Evolutionary conservation across 805 yeast species (phyloP).

Genomic region (Kuraishia hungarica): DNA sequence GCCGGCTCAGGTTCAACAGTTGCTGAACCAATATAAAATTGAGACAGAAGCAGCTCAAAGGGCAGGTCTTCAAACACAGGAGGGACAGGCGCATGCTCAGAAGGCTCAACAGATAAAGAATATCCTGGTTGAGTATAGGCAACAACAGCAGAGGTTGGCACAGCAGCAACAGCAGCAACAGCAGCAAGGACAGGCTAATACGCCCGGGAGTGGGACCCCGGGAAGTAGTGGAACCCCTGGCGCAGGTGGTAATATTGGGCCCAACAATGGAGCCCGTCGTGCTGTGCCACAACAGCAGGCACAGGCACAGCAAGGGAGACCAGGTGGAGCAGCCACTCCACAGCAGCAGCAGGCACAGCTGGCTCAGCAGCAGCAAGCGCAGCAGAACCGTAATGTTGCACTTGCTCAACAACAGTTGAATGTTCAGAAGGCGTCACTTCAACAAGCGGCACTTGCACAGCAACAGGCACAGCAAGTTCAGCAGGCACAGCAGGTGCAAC

Average conservation of each 20-base stretch:
- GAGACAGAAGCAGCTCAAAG: constrained; percentile 57
- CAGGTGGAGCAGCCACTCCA: too few relatives aligned
- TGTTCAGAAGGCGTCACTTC: background rate
- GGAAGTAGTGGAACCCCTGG: background rate
- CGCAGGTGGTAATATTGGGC: constrained; percentile 1
- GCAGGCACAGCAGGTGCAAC: constrained; percentile 6
- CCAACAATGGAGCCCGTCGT: background rate
- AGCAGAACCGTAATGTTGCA: background rate
- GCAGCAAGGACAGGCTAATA: constrained; percentile 6
- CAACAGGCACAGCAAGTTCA: constrained; percentile 9
- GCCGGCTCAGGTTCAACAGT: constrained; percentile 46
- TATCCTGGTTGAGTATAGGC: constrained; percentile 38
- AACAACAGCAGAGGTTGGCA: constrained; percentile 14
- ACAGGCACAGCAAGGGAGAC: constrained; percentile 12
- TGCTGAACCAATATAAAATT: constrained; percentile 48
- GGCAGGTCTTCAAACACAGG: constrained; percentile 50
- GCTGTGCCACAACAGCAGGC: background rate
- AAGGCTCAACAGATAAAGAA: constrained; percentile 59
- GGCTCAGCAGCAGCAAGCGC: constrained; percentile 2
- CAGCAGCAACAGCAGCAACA: constrained; percentile 13
- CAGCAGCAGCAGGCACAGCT: constrained; percentile 9
- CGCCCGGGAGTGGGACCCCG: background rate
- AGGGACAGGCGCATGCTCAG: constrained; percentile 52
- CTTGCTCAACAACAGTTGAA: background rate
- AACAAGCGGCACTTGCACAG: constrained; percentile 7